Conservation (phyloP, 305 asterid species). For the Coffea humblotiana region DNA sequence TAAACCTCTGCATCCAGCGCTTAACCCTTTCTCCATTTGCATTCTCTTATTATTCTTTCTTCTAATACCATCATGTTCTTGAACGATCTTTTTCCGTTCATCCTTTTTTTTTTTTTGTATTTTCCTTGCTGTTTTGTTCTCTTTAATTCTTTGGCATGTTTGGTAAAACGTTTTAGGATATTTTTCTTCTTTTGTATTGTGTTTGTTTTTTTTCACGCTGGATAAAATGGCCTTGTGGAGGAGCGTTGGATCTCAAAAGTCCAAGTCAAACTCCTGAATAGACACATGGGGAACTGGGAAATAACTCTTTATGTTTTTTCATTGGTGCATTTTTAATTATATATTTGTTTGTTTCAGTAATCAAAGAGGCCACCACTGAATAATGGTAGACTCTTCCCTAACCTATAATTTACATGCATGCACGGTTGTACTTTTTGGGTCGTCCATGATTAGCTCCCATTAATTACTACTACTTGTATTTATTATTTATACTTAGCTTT, state of each 20-base stretch:
- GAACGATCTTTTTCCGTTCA: neutral
- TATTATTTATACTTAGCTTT: neutral
- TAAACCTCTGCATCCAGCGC: slow-evolving; percentile 54
- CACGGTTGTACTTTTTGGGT: neutral
- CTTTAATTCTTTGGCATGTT: neutral
- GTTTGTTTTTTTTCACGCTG: neutral
- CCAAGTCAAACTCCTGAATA: neutral
- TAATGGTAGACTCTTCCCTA: neutral
- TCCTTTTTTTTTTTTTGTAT: too few relatives aligned
- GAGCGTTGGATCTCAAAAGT: neutral
- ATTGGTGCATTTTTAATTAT: neutral
- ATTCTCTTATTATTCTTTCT: neutral
- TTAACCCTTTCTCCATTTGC: slow-evolving; percentile 14
- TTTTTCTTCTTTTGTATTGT: neutral
- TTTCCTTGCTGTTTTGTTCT: neutral
- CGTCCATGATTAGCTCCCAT: neutral
- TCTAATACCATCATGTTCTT: neutral
- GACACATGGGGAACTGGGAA: neutral
- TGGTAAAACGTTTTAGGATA: neutral
- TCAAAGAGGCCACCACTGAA: neutral
- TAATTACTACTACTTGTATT: too few relatives aligned
- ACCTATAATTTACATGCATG: neutral
- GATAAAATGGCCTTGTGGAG: neutral
- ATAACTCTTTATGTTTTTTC: neutral
- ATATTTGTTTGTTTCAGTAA: neutral